Percentiles rank a stretch among this genome's conserved stretches.
Evolutionary conservation across 2,329 filamentous ascomycete species (phyloP).

Genomic region (Aschersonia sp.): DNA sequence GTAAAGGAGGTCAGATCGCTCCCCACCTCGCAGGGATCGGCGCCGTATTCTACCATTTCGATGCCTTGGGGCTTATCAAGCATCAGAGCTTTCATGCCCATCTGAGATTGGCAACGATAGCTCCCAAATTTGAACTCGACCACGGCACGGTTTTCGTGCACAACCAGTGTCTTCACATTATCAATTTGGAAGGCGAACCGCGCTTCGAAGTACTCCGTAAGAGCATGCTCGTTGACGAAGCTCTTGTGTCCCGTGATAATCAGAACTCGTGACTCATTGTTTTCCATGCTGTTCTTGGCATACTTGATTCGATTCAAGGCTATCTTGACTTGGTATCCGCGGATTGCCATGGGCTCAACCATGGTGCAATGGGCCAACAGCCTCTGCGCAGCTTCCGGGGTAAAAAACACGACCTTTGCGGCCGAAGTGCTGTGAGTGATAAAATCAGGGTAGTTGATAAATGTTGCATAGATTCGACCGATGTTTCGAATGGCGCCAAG

Average conservation of each 20-base stretch:
- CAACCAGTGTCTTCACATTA: conserved; percentile 17
- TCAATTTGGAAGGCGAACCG: conserved; percentile 35
- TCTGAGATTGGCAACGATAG: conserved; percentile 38
- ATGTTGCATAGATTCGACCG: conserved; percentile 35
- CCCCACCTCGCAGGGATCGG: conserved; percentile 22
- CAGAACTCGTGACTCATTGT: conserved; percentile 30
- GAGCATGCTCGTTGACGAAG: conserved; percentile 26
- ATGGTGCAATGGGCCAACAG: conserved; percentile 11
- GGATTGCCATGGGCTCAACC: conserved; percentile 19
- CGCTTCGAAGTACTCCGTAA: conserved; percentile 25
- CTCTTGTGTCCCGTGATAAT: conserved; percentile 28
- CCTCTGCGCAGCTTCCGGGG: conserved; percentile 19
- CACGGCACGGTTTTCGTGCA: conserved; percentile 13
- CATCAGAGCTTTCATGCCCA: conserved; percentile 25
- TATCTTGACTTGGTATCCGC: conserved; percentile 21
- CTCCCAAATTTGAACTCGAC: conserved; percentile 40
- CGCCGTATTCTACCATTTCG: conserved; percentile 22
- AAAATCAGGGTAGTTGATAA: conserved; percentile 33
- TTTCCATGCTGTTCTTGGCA: conserved; percentile 12
- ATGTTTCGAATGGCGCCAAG: conserved; percentile 26
- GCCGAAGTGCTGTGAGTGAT: conserved; percentile 22
- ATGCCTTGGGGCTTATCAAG: conserved; percentile 18
- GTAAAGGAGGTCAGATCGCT: conserved; percentile 16
- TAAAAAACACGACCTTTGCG: conserved; percentile 35
- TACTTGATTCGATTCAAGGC: conserved; percentile 34